Base-by-base conservation (phyloP, 2,329 filamentous ascomycete genomes). In the Colletotrichum sp. region DNA sequence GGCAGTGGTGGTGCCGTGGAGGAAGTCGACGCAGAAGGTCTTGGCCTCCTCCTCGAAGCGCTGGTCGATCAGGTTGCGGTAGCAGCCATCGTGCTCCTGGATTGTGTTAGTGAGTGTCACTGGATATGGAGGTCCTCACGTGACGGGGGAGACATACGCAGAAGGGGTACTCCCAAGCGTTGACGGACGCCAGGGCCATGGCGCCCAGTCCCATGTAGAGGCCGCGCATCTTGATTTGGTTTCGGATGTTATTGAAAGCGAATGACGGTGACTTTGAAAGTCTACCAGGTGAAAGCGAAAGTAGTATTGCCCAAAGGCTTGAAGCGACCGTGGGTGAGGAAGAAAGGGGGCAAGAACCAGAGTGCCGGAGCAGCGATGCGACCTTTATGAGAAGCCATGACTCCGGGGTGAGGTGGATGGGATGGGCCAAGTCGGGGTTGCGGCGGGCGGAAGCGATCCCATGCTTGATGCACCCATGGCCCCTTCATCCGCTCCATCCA, bases 81-180 rank as follows among this genome's bases (percentile, higher is more conserved):
- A 85, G 81, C 83, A 85, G 80, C 83, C 82, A 72, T 83, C 80
- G 21, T 69, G 43, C 62, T 83, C 76, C 78, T 79, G 34, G n/a
- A 4, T 32, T 14, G 24, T 52, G 28, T 73, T 18, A 74, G 55
- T 52, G 7, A 3, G 6, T 36, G 30, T 52, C 28, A 10, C 28
- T 1, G 18, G 3, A 18, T 7, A 13, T 2, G 5, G 43, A 52
- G 10, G 5, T 3, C 8, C 43, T 52, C 43, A 52, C 43, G n/a
- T 52, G 12, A 21, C 18, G 3, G 14, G 36, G 10, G 43, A 24
- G 24, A 76, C 77, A 10, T 74, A 78, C 81, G 74, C 81, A 82
- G 38, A 80, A 72, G 43, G 82, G 82, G 68, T 80, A 83, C 10
- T 71, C 61, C 77, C 73, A 78, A 32, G 82, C 83, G 26, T 77